phyloP scores from a whole-genome alignment of 23 red algal species.

The Agarophyton chilense region DNA sequence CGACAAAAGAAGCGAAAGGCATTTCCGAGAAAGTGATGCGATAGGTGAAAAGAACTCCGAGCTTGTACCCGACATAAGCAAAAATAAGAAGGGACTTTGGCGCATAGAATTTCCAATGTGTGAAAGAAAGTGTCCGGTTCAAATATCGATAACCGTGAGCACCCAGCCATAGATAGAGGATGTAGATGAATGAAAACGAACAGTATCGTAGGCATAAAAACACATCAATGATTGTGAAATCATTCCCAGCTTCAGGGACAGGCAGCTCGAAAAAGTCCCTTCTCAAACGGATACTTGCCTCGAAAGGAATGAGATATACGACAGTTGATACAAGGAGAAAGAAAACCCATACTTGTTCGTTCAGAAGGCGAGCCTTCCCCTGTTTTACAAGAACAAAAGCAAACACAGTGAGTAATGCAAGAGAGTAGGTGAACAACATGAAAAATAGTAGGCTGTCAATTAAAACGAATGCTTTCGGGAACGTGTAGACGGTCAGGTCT shows the following conservation, averaged over 20 bases:
- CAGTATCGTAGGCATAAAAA: constrained; percentile 41
- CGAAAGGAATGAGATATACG: constrained; percentile 70
- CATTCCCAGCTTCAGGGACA: background rate
- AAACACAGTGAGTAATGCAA: constrained; percentile 33
- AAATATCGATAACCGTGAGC: constrained; percentile 62
- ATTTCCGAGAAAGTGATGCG: constrained; percentile 49
- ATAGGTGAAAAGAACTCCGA: constrained; percentile 36
- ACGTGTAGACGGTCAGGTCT: constrained; percentile 12
- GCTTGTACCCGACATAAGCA: constrained; percentile 37
- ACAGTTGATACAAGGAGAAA: constrained; percentile 38
- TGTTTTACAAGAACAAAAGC: constrained; percentile 7
- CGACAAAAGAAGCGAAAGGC: constrained; percentile 48
- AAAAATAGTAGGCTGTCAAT: constrained; percentile 36
- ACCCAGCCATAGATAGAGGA: constrained; percentile 67
- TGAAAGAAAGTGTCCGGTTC: constrained; percentile 29
- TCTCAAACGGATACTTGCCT: constrained; percentile 27
- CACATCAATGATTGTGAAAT: background rate
- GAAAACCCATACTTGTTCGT: constrained; percentile 78
- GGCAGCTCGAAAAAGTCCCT: constrained; percentile 2
- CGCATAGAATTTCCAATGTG: constrained; percentile 66
- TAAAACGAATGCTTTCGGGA: constrained; percentile 37
- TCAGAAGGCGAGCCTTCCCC: constrained; percentile 8
- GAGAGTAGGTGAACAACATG: constrained; percentile 34
- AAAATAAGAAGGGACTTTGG: constrained; percentile 60
- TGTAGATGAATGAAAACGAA: constrained; percentile 36